Evolutionary conservation across 208 protist species (phyloP).

Genomic region (Spongospora subterranea): DNA sequence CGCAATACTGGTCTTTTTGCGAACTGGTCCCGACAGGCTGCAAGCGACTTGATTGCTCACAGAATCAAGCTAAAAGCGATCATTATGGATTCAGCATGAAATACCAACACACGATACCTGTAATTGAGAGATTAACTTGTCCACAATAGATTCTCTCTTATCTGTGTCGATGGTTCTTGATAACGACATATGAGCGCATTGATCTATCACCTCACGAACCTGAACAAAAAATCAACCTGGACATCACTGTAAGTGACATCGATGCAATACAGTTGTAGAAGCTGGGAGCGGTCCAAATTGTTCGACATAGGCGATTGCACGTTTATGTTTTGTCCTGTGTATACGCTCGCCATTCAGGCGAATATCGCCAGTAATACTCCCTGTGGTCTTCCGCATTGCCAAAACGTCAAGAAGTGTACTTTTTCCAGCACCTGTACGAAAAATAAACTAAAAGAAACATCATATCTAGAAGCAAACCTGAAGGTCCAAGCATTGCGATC

Average conservation of each 20-base stretch:
- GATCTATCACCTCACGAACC: constrained; percentile 24
- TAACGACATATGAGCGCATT: background rate
- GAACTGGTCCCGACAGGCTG: background rate
- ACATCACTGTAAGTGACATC: background rate
- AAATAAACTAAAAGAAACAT: background rate
- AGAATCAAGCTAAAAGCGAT: constrained; percentile 7
- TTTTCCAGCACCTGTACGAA: background rate
- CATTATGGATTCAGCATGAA: background rate
- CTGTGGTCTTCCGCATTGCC: constrained; percentile 15
- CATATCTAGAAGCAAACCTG: background rate
- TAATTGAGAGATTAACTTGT: background rate
- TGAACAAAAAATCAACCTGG: background rate
- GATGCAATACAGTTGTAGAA: background rate
- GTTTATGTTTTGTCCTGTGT: background rate
- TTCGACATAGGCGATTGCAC: constrained; percentile 11
- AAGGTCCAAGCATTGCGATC: background rate
- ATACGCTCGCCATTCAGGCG: background rate
- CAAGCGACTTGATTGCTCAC: background rate
- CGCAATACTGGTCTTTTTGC: background rate
- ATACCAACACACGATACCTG: background rate
- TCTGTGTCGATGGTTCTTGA: background rate
- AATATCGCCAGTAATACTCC: background rate
- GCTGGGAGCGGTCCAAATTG: constrained; percentile 19
- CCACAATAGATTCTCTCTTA: background rate
- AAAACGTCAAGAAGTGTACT: constrained; percentile 8